These are phyloP conservation scores for Jamesozyma rosinii DNA, from an alignment of 805 yeast species.

Conservation along the genomic window DNA sequence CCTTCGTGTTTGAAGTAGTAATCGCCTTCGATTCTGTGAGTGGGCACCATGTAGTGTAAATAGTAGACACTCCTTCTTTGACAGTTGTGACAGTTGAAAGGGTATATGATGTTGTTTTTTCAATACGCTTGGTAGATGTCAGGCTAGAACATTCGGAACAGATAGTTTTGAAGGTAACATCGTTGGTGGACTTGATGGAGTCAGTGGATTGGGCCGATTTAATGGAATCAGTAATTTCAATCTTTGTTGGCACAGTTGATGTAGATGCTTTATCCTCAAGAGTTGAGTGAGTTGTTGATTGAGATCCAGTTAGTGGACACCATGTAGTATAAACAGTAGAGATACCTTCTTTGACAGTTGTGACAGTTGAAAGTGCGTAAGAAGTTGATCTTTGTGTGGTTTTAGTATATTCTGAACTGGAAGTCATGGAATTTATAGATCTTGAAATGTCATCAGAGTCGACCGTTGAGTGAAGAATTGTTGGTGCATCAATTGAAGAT, in stretches of 20 bases:
- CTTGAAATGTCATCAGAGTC: not conserved
- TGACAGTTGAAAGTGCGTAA: slow-evolving; percentile 3
- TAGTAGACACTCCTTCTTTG: slow-evolving; percentile 18
- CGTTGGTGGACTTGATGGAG: not conserved
- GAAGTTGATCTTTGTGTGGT: not conserved
- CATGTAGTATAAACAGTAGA: slow-evolving; percentile 33
- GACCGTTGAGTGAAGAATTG: not conserved
- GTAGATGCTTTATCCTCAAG: not conserved
- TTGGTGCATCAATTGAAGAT: not conserved
- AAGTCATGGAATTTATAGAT: not conserved
- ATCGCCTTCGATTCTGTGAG: slow-evolving; percentile 4
- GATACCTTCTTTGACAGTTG: slow-evolving; percentile 6
- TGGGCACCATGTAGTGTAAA: slow-evolving; percentile 27
- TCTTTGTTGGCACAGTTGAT: no score
- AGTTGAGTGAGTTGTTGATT: slow-evolving; percentile 1
- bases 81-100: slow-evolving; percentile 15
- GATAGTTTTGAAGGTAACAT: not conserved
- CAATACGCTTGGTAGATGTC: not conserved
- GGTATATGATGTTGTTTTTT: not conserved
- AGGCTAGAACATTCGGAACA: not conserved
- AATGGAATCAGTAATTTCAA: not conserved
- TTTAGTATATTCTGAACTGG: not conserved
- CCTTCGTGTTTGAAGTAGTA: not conserved
- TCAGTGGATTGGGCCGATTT: not conserved
- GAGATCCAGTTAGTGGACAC: slow-evolving; percentile 24